A percentile compares a stretch with the other conserved stretches of the same genome.
These are phyloP conservation scores for Fusarium mundagurra DNA, from an alignment of 2,329 filamentous ascomycete species.

Conservation along the genomic window DNA sequence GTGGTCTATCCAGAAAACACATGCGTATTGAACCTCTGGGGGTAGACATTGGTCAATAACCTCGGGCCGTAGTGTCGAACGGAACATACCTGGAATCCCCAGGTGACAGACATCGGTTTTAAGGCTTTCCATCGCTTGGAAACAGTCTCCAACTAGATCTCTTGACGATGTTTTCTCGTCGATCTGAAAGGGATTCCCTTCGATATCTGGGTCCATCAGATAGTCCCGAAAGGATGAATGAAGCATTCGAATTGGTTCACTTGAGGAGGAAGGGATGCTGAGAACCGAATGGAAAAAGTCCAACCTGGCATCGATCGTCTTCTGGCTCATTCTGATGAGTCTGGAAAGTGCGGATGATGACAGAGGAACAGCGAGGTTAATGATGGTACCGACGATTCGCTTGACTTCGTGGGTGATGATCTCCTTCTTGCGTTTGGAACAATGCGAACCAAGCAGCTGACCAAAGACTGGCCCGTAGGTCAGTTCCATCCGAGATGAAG, in stretches of 20 bases:
- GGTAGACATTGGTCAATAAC: background rate
- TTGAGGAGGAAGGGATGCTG: background rate
- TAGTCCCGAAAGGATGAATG: background rate
- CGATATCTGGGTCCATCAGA: background rate
- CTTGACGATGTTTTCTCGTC: rapidly evolving
- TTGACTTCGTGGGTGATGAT: background rate
- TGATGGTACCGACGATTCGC: background rate
- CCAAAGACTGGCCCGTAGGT: background rate
- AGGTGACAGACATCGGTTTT: background rate
- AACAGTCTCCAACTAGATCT: background rate
- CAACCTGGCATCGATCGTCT: background rate
- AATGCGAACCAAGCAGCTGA: background rate
- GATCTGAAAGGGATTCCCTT: background rate
- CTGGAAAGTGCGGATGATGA: background rate
- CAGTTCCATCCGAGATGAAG: rapidly evolving
- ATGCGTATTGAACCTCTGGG: background rate
- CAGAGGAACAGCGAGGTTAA: background rate
- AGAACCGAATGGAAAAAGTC: background rate
- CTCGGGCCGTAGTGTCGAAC: background rate
- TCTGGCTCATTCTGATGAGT: background rate
- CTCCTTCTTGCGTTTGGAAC: background rate
- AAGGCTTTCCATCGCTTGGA: background rate
- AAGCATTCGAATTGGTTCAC: background rate
- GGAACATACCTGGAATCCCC: background rate
- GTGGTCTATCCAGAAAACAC: background rate